These are phyloP conservation scores for Aspergillus pseudoglaucus DNA, from an alignment of 2,329 filamentous ascomycete species.

Conservation along the genomic window DNA sequence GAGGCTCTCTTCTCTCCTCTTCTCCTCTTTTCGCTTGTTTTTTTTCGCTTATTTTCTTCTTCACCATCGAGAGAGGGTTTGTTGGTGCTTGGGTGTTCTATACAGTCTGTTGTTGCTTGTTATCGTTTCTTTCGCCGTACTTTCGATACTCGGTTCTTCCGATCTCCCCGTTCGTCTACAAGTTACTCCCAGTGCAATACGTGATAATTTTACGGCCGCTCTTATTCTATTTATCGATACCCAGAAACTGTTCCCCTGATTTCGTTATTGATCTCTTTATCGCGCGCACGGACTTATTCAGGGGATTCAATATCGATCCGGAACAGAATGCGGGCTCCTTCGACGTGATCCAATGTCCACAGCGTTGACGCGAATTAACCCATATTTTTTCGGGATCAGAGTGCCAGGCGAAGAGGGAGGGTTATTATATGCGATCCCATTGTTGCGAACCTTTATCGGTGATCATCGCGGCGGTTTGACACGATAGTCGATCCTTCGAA, in stretches of 20 bases:
- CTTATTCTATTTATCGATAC: background rate
- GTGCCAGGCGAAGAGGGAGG: background rate
- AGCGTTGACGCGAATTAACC: background rate
- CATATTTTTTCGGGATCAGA: background rate
- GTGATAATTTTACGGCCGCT: background rate
- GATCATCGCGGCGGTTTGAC: background rate
- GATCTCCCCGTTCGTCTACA: background rate
- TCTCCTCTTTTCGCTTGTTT: background rate
- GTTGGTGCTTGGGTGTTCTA: background rate
- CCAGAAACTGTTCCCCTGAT: background rate
- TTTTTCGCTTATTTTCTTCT: background rate
- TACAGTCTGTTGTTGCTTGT: background rate
- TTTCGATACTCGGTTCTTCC: background rate
- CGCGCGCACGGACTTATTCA: background rate
- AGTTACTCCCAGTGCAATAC: background rate
- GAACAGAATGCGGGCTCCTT: conserved; percentile 12
- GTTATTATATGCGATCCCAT: background rate
- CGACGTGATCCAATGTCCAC: conserved; percentile 11
- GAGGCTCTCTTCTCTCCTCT: background rate
- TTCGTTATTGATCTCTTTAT: background rate
- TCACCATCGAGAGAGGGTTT: background rate
- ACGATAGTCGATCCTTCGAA: background rate
- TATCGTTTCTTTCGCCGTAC: background rate
- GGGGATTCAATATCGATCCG: background rate
- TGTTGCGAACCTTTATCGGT: background rate